phyloP scores from a whole-genome alignment of 1,139 yeast species.

The Scheffersomyces cryptocercus region DNA sequence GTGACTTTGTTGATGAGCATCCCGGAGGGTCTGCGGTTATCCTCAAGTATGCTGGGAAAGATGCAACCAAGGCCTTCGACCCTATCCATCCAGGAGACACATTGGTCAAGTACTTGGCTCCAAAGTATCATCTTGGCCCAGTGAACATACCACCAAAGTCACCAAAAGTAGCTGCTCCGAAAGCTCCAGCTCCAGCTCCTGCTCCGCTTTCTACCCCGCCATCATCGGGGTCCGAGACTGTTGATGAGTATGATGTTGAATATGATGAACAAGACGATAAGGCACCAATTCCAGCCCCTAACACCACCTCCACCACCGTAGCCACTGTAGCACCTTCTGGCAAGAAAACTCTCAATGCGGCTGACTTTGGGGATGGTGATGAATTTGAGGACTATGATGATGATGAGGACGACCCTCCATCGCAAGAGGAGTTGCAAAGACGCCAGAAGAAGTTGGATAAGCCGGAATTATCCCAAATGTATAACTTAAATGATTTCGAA shows the following conservation, averaged over 20 bases:
- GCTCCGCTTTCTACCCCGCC: slow-evolving; percentile 1
- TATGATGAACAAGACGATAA: slow-evolving; percentile 46
- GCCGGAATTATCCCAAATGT: slow-evolving; percentile 70
- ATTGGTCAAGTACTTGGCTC: slow-evolving; percentile 46
- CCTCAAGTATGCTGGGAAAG: slow-evolving; percentile 56
- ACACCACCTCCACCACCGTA: not conserved
- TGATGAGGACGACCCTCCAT: slow-evolving; percentile 30
- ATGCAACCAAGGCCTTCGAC: slow-evolving; percentile 61
- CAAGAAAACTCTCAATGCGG: slow-evolving; percentile 1
- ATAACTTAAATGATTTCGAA: slow-evolving; percentile 80
- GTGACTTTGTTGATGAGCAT: slow-evolving; percentile 48
- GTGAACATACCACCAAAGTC: slow-evolving; percentile 23
- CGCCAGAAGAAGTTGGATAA: slow-evolving; percentile 25
- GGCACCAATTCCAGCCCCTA: slow-evolving; percentile 20
- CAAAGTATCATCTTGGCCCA: slow-evolving; percentile 34
- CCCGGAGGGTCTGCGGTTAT: slow-evolving; percentile 59
- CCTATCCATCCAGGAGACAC: slow-evolving; percentile 88
- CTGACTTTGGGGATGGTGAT: slow-evolving; percentile 6
- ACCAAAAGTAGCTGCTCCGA: slow-evolving; percentile 3
- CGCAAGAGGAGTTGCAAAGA: slow-evolving; percentile 31
- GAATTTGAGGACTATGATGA: slow-evolving; percentile 21
- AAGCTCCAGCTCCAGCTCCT: slow-evolving; percentile 2
- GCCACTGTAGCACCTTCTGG: not conserved
- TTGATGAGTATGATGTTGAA: slow-evolving; percentile 49
- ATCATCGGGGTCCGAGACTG: slow-evolving; percentile 16